These are phyloP conservation scores for Pyrus communis DNA, from an alignment of 306 rosid species.

Conservation along the genomic window DNA sequence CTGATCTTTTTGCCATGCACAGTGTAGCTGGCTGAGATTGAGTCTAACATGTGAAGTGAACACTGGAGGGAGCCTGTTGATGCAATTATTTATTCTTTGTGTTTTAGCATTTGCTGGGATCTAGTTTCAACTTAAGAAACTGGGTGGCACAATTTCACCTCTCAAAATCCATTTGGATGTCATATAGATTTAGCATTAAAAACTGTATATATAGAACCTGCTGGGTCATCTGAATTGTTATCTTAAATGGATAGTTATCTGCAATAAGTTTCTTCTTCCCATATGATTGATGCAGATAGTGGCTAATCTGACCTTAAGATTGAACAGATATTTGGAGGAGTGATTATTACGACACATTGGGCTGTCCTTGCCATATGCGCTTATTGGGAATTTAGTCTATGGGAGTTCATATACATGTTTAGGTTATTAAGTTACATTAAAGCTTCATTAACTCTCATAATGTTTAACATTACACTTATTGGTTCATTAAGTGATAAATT, in stretches of 20 bases:
- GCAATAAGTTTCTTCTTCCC: slow-evolving; percentile 12
- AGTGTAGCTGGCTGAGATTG: background rate
- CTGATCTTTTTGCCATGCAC: slow-evolving; percentile 14
- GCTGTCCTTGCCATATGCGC: slow-evolving; percentile 12
- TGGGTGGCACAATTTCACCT: background rate
- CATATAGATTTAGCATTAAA: slow-evolving; percentile 13
- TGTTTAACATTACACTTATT: slow-evolving; percentile 20
- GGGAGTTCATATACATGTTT: slow-evolving; percentile 5
- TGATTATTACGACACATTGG: slow-evolving; percentile 7
- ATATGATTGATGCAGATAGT: slow-evolving; percentile 22
- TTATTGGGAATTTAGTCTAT: slow-evolving; percentile 21
- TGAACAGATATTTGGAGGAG: slow-evolving; percentile 13
- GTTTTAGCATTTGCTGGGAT: background rate
- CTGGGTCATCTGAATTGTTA: slow-evolving; percentile 16
- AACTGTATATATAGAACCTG: slow-evolving; percentile 19
- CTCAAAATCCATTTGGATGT: slow-evolving; percentile 10
- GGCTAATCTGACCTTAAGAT: slow-evolving; percentile 18
- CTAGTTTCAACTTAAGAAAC: slow-evolving; percentile 15
- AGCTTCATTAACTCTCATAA: slow-evolving; percentile 18
- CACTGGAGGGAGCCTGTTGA: background rate
- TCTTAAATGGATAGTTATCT: slow-evolving; percentile 14
- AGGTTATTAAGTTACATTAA: slow-evolving; percentile 21
- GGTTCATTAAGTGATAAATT: slow-evolving; percentile 23
- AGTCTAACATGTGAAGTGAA: slow-evolving; percentile 4
- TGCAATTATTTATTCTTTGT: background rate